Evolutionary conservation across 352 stramenopile genomes (phyloP).

Genomic region (Phytopythium oedochilum): DNA sequence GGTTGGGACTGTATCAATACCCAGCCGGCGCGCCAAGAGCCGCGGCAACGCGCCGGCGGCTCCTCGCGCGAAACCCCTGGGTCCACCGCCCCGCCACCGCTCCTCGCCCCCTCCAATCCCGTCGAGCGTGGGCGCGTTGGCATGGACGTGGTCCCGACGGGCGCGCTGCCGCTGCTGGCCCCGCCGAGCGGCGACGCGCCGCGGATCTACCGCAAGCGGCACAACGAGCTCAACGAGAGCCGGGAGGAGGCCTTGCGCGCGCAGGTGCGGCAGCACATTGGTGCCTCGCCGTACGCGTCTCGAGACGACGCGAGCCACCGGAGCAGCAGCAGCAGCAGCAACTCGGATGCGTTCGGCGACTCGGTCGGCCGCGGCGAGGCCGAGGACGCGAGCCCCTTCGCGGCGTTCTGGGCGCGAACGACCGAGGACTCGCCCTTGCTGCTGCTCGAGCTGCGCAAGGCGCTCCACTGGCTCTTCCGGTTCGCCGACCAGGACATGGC

Average conservation of each 20-base stretch:
- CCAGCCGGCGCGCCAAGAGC: too few species aligned
- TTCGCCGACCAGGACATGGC: slow-evolving; percentile 45
- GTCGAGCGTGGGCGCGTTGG: too few species aligned
- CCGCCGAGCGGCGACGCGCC: slow-evolving; percentile 29
- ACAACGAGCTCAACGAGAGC: slow-evolving; percentile 42
- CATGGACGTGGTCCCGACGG: slow-evolving; percentile 14
- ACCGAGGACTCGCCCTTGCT: slow-evolving; percentile 6
- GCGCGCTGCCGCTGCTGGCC: slow-evolving; percentile 25
- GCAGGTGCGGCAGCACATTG: slow-evolving; percentile 43
- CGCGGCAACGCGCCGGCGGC: too few species aligned
- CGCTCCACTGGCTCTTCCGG: slow-evolving; percentile 34
- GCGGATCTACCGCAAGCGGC: slow-evolving; percentile 27
- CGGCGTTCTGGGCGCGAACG: slow-evolving; percentile 14
- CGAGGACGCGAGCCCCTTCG: slow-evolving; percentile 7
- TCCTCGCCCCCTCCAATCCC: too few species aligned
- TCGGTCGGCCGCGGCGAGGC: neutral
- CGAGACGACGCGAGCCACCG: neutral
- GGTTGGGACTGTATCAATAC: too few species aligned
- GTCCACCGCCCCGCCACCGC: too few species aligned
- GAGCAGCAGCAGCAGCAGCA: slow-evolving; percentile 3
- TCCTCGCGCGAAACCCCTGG: too few species aligned
- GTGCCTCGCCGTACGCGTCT: slow-evolving; percentile 5
- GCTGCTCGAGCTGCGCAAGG: slow-evolving; percentile 24
- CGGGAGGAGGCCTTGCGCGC: slow-evolving; percentile 39
- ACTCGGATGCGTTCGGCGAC: slow-evolving; percentile 6